Base-by-base conservation (phyloP, 805 yeast genomes). In the Ogataea trehalophila region DNA sequence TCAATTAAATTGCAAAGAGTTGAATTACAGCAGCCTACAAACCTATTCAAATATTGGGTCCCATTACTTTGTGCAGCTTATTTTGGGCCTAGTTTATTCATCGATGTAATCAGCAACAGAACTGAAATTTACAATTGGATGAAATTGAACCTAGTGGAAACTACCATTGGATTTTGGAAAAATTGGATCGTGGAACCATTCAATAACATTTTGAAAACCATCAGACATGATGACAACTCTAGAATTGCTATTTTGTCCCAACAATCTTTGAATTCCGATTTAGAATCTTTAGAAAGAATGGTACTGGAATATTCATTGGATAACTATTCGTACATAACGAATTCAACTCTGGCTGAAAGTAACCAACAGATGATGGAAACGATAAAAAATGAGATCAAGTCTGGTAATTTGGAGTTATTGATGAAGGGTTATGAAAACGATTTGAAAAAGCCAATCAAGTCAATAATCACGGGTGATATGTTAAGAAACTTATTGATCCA, bases 121-220 rank as follows among this genome's bases (percentile, higher is more conserved):
- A 68, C 67, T 16, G 75, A 71, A 16, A 78, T 89, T 16, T 51
- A 70, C 2, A 60, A 71, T 1, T 87, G 94, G 83, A 48, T 81
- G 39, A 68, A 71, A 43, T 70, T 71, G 43, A 83, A 85, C 45
- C 60, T 88, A 6, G 63, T 81, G 15, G 87, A 82, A n/a, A 83
- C 95, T 0, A 58, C 73, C 1, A 59, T 61, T 29, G 88, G 92
- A 4, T 84, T 91, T 56, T 77, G 83, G 72, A 66, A 72, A 33
- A 89, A 91, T 62, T 92, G 99, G 98, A 76, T 92, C 4, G 69
- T 88, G 37, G 76, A 76, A 41, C 99, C 98, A 1, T 60, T 87
- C 17, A 70, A 71, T 38, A 83, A 86, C 56, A 83, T 92, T 53
- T 68, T 88, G 54, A 75, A 79, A 41, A 89, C 95, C 0, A 82